Evolutionary conservation across 192 early-diverging fungal species (phyloP).

Genomic region (Linnemannia zychae): DNA sequence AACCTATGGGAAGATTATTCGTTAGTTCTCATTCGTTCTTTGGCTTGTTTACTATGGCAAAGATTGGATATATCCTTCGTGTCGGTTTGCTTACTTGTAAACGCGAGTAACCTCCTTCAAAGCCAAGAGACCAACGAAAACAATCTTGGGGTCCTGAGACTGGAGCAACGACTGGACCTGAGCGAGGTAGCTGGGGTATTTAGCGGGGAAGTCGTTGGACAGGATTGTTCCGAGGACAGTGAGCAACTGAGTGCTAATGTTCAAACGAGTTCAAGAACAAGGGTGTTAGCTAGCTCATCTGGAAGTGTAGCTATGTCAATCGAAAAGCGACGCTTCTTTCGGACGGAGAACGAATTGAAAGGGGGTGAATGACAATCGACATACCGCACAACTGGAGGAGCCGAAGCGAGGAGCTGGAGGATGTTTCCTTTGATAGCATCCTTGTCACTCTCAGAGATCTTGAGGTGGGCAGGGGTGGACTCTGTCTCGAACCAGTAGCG

Average conservation of each 20-base stretch:
- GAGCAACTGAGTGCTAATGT: conserved; percentile 76
- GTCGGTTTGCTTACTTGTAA: conserved; percentile 72
- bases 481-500: conserved; percentile 56
- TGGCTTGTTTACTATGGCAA: not conserved
- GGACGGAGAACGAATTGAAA: not conserved
- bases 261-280: conserved; percentile 6
- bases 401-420: conserved; percentile 77
- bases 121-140: conserved; percentile 85
- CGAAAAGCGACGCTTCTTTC: not conserved
- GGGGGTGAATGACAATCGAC: conserved; percentile 17
- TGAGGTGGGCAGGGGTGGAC: conserved; percentile 60
- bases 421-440: conserved; percentile 79
- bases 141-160: conserved; percentile 72
- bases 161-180: conserved; percentile 75
- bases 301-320: not conserved
- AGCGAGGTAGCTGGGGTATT: conserved; percentile 85
- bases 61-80: not conserved
- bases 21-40: not conserved
- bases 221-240: conserved; percentile 84
- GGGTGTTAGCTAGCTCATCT: not conserved
- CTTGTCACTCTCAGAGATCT: conserved; percentile 80
- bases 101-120: conserved; percentile 85
- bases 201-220: conserved; percentile 79
- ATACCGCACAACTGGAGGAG: conserved; percentile 81
- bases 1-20: conserved; percentile 62